These are phyloP conservation scores for Lolium multiflorum DNA, from an alignment of 176 grass and related monocot species.

Conservation along the genomic window DNA sequence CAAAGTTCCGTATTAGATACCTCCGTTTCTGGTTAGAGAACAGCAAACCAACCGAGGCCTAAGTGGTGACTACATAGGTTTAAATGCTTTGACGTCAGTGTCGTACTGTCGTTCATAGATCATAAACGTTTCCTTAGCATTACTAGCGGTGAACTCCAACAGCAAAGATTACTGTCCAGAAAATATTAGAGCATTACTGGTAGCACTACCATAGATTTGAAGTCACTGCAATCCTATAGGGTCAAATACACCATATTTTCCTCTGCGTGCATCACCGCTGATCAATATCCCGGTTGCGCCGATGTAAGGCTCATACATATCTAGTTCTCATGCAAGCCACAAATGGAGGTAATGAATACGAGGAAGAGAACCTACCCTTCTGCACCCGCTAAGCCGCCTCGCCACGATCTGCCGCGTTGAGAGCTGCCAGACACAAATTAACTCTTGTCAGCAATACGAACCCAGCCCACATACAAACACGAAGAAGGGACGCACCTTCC, in stretches of 20 bases:
- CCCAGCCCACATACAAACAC: not conserved
- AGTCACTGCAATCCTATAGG: not conserved
- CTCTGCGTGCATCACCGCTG: not conserved
- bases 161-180: not conserved
- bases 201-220: too few relatives aligned
- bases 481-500: constrained; percentile 38
- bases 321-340: not conserved
- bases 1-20: too few relatives aligned
- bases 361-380: constrained; percentile 63
- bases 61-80: too few relatives aligned
- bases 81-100: too few relatives aligned
- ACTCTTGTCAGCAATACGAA: not conserved
- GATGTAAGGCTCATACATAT: not conserved
- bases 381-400: constrained; percentile 66
- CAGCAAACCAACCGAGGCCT: too few relatives aligned
- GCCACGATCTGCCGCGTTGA: constrained; percentile 59
- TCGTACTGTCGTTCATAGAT: too few relatives aligned
- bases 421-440: constrained; percentile 46
- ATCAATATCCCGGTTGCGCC: too few relatives aligned
- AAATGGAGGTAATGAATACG: not conserved
- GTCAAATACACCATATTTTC: not conserved
- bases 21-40: too few relatives aligned
- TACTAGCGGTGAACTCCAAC: not conserved
- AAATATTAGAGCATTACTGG: not conserved
- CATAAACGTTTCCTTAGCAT: not conserved